These are phyloP conservation scores for Phialophora expanda DNA, from an alignment of 2,329 filamentous ascomycete species.

Conservation along the genomic window DNA sequence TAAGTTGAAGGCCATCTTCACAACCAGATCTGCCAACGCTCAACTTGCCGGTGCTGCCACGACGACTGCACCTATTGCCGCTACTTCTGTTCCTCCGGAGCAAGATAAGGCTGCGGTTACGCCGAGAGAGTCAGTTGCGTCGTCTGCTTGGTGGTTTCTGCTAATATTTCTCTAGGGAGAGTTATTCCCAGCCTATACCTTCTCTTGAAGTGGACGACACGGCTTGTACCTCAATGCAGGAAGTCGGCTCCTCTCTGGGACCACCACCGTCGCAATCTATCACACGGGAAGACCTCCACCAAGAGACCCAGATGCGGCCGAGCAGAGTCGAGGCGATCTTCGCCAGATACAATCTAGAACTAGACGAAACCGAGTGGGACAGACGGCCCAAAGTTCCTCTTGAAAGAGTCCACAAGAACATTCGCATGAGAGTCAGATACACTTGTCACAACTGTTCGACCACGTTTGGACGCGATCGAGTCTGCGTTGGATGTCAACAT, in stretches of 20 bases:
- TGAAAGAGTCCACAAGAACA: conserved; percentile 52
- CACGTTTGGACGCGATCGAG: conserved; percentile 72
- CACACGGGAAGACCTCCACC: conserved; percentile 5
- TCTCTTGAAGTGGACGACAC: conserved; percentile 31
- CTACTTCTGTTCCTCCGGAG: background rate
- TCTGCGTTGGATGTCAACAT: conserved; percentile 79
- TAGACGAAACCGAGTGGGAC: conserved; percentile 52
- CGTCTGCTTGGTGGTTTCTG: background rate
- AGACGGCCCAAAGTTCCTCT: conserved; percentile 41
- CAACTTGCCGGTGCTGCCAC: conserved; percentile 6
- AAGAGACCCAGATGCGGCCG: conserved; percentile 45
- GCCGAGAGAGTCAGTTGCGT: conserved; percentile 7
- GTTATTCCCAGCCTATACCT: background rate
- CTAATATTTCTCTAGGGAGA: conserved; percentile 14
- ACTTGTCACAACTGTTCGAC: conserved; percentile 82
- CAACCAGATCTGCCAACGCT: conserved; percentile 19
- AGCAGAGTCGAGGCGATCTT: conserved; percentile 53
- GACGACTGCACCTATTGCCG: conserved; percentile 9
- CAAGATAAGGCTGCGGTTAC: conserved; percentile 1
- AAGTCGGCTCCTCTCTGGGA: background rate
- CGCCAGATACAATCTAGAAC: conserved; percentile 53
- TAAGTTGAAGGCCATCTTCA: conserved; percentile 32
- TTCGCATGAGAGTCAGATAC: conserved; percentile 55
- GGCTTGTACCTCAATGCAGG: conserved; percentile 3
- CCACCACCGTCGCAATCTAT: conserved; percentile 1